A percentile compares a stretch with the other conserved stretches of the same genome.
Conservation (phyloP, 768 basidiomycete genomes). For the Coprinopsis cinerea region DNA sequence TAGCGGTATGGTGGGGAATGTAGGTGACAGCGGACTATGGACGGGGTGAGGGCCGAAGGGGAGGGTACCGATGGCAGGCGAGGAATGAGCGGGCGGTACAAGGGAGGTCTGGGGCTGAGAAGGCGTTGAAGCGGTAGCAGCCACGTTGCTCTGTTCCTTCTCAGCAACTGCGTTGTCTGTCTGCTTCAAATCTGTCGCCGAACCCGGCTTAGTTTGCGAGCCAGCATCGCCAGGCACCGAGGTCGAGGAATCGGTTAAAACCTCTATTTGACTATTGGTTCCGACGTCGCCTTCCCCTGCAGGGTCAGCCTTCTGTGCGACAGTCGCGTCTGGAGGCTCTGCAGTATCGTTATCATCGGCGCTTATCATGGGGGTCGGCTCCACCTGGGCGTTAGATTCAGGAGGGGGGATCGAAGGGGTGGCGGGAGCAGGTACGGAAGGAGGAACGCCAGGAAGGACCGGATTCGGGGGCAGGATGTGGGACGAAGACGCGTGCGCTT, state of each 20-base stretch:
- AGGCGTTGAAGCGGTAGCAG: no score
- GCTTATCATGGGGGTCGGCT: background rate
- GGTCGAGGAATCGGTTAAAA: background rate
- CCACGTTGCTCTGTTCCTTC: no score
- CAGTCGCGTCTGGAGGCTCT: background rate
- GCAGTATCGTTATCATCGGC: background rate
- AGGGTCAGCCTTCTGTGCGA: background rate
- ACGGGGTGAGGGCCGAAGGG: background rate
- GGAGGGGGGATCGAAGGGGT: background rate
- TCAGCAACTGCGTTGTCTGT: background rate
- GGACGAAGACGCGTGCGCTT: no score
- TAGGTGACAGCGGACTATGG: no score
- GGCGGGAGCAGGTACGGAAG: no score
- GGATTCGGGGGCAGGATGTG: no score
- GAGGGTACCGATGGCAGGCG: background rate
- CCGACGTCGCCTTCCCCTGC: background rate
- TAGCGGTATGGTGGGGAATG: no score
- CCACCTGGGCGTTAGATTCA: background rate
- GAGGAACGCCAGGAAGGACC: no score
- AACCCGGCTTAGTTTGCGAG: background rate
- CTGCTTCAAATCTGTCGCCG: background rate
- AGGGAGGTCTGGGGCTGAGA: background rate
- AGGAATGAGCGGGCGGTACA: background rate
- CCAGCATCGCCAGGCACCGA: background rate
- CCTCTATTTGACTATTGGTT: background rate